Conservation (phyloP, 192 early-diverging fungal genomes). For the Podila epicladia region DNA sequence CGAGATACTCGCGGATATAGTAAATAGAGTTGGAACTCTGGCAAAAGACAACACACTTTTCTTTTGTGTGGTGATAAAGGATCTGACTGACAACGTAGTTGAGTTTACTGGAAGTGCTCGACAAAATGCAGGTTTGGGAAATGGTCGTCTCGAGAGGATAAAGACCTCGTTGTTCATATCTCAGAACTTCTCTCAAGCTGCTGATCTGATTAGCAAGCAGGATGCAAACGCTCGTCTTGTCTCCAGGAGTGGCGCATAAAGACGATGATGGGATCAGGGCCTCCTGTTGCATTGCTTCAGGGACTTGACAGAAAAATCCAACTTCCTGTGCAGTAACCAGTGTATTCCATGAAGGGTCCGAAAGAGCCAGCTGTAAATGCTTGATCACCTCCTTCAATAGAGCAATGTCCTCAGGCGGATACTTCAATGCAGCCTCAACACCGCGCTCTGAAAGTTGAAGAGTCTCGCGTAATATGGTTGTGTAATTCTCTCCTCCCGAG, state of each 20-base stretch:
- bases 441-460: conserved; percentile 22
- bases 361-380: conserved; percentile 22
- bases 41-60: conserved; percentile 73
- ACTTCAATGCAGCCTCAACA: conserved; percentile 9
- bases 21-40: conserved; percentile 61
- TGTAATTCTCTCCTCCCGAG: conserved; percentile 31
- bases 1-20: conserved; percentile 59
- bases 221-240: not conserved
- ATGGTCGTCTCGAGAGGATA: too few relatives aligned
- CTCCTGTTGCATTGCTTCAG: not conserved
- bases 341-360: conserved; percentile 21
- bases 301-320: conserved; percentile 36
- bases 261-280: conserved; percentile 8
- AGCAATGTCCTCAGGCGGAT: conserved; percentile 26
- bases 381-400: conserved; percentile 28
- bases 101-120: conserved; percentile 65
- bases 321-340: conserved; percentile 36
- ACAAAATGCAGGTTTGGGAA: conserved; percentile 22
- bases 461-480: conserved; percentile 1
- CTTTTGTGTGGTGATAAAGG: conserved; percentile 27
- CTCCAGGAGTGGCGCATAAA: not conserved
- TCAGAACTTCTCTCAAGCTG: not conserved
- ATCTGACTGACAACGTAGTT: conserved; percentile 62
- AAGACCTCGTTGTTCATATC: not conserved
- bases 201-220: conserved; percentile 25